Evolutionary conservation across 2,329 filamentous ascomycete genomes (phyloP).

Genomic region (Colletotrichum tamarilloi): DNA sequence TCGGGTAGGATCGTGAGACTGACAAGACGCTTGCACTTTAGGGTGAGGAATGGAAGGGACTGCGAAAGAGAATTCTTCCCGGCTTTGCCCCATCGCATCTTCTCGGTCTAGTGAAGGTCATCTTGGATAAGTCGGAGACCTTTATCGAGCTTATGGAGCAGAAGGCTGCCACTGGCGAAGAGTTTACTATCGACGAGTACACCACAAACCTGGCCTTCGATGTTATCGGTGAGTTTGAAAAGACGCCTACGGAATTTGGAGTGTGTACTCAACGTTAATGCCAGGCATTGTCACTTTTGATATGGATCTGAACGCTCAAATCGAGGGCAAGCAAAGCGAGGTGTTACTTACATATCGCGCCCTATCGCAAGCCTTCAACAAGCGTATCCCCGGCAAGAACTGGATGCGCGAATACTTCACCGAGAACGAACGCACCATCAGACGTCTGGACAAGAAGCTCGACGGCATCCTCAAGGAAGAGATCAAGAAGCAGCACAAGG

Average conservation of each 20-base stretch:
- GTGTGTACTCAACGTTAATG: not conserved
- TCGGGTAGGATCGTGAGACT: not conserved
- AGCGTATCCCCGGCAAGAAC: constrained; percentile 37
- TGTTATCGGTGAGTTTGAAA: constrained; percentile 43
- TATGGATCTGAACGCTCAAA: constrained; percentile 47
- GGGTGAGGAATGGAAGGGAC: constrained; percentile 28
- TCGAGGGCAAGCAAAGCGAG: constrained; percentile 39
- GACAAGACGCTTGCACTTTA: not conserved
- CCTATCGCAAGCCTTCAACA: constrained; percentile 23
- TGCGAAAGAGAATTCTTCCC: constrained; percentile 26
- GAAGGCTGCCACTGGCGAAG: constrained; percentile 40
- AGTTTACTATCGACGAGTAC: constrained; percentile 43
- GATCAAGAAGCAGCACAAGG: constrained; percentile 23
- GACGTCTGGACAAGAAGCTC: constrained; percentile 39
- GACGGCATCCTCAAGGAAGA: constrained; percentile 39
- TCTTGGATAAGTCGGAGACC: constrained; percentile 26
- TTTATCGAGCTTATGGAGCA: constrained; percentile 42
- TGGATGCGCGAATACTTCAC: constrained; percentile 40
- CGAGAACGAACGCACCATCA: constrained; percentile 40
- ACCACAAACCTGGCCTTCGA: constrained; percentile 50
- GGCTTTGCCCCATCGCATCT: constrained; percentile 32
- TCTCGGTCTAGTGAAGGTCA: constrained; percentile 47
- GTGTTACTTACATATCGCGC: constrained; percentile 38
- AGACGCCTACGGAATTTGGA: constrained; percentile 19
- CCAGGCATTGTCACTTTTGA: constrained; percentile 46